These are phyloP conservation scores for Bretschneidera sinensis DNA, from an alignment of 345 rosid species.

Conservation along the genomic window DNA sequence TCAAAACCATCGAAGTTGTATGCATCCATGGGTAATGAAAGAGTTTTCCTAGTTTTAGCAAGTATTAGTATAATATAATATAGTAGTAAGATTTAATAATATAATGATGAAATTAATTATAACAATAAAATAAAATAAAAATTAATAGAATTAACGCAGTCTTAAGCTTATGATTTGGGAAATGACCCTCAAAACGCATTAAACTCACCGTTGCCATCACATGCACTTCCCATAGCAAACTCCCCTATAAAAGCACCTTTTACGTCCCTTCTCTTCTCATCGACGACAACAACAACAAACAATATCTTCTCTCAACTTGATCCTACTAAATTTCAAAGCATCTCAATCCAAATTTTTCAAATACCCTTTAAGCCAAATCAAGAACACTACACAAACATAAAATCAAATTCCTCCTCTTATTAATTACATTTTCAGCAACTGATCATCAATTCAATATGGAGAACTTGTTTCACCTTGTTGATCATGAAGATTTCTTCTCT, in stretches of 20 bases:
- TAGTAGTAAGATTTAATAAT: not conserved
- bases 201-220: constrained; percentile 16
- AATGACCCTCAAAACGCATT: constrained; percentile 11
- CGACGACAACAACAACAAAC: constrained; percentile 9
- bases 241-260: constrained; percentile 30
- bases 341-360: not conserved
- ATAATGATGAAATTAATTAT: too few relatives aligned
- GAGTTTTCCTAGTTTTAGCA: too few relatives aligned
- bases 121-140: not conserved
- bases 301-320: constrained; percentile 4
- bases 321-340: not conserved
- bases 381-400: not conserved
- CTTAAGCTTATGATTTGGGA: constrained; percentile 27
- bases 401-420: not conserved
- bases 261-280: not conserved
- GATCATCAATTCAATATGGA: constrained; percentile 37
- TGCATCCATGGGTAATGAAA: not conserved
- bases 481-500: constrained; percentile 39
- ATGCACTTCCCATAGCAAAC: constrained; percentile 2
- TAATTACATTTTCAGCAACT: not conserved
- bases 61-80: constrained; percentile 5
- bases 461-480: constrained; percentile 33
- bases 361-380: not conserved
- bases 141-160: constrained; percentile 4
- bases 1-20: constrained; percentile 5